Percentiles rank a stretch among this genome's conserved stretches.
phyloP scores from a whole-genome alignment of 148 eudicot genomes.

The Cornus kousa region DNA sequence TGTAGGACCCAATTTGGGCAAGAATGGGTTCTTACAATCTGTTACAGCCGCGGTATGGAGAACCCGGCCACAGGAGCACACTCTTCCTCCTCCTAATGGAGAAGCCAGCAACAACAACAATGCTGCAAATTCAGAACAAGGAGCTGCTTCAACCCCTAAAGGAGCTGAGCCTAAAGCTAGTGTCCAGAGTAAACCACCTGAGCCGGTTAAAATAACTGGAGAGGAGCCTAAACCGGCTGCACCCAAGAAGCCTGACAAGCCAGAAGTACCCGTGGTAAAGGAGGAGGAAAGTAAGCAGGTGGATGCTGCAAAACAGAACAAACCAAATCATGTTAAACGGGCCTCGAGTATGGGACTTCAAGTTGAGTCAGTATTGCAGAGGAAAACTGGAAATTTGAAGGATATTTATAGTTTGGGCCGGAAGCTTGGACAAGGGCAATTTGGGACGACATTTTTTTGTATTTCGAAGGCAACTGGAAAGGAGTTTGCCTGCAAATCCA shows the following conservation, averaged over 20 bases:
- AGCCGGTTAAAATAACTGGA: conserved; percentile 1
- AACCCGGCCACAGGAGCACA: conserved; percentile 5
- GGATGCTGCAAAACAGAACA: neutral
- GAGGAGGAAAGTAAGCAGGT: conserved; percentile 1
- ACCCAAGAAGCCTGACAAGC: neutral
- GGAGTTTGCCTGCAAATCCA: conserved; percentile 52
- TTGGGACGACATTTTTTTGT: conserved; percentile 50
- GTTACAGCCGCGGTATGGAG: conserved; percentile 21
- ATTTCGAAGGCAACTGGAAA: conserved; percentile 39
- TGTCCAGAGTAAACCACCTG: conserved; percentile 14
- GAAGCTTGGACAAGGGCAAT: conserved; percentile 63
- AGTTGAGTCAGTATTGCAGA: conserved; percentile 13
- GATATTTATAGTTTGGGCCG: conserved; percentile 31
- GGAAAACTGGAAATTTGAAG: conserved; percentile 19
- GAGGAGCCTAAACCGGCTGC: conserved; percentile 1
- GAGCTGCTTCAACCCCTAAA: neutral
- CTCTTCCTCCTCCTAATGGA: conserved; percentile 11
- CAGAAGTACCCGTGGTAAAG: neutral
- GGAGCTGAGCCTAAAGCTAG: neutral
- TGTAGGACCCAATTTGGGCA: conserved; percentile 20
- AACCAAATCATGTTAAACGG: neutral
- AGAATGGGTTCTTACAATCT: conserved; percentile 26
- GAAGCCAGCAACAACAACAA: neutral
- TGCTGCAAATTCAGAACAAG: neutral
- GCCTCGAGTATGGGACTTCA: conserved; percentile 9